Evolutionary conservation across 305 asterid genomes (phyloP), one percentile per base, ranked within the genome.

Genomic region (Fraxinus baroniana): DNA sequence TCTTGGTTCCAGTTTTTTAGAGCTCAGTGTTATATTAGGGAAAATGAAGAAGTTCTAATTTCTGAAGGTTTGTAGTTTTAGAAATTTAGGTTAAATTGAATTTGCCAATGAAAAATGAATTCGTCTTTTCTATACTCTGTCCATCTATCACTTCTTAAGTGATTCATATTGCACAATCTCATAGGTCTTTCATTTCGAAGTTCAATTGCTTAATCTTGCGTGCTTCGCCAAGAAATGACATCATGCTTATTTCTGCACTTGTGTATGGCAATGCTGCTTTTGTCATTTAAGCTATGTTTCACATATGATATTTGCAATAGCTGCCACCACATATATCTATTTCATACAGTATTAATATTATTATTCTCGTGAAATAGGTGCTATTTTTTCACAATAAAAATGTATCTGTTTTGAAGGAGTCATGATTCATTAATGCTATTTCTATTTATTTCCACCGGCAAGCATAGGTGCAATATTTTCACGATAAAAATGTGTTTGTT

Each of bases 281-380:
- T 79, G 76, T 76, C 57, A 15, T 76, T 22, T 66, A 17, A 30
- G n/a, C 3, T 37, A 15, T 66, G 57, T 57, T 78, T 15, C 37
- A 49, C 24, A 12, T 39, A 39, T 57, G 68, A 12, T 79, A 35
- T 81, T 79, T 36, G 15, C 70, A 84, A 37, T 80, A 28, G 52
- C 70, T 78, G 70, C 80, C 72, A 10, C 78, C 73, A 41, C 32
- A 18, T 77, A 41, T 82, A 78, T 55, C 26, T 77, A 28, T 80
- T 82, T 55, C 39, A 18, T 72, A 64, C 60, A 39, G 39, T 72
- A 33, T 57, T 20, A 9, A 8, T 13, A 39, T 39, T 39, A 39
- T 39, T 18, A n/a, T 52, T 17, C 18, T 57, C 68, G 22, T 9
- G 13, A 57, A 20, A 18, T 18, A 18, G 68, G 68, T 18, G 68